Evolutionary conservation across 306 rosid species (phyloP).

Genomic region (Cucumis hystrix): DNA sequence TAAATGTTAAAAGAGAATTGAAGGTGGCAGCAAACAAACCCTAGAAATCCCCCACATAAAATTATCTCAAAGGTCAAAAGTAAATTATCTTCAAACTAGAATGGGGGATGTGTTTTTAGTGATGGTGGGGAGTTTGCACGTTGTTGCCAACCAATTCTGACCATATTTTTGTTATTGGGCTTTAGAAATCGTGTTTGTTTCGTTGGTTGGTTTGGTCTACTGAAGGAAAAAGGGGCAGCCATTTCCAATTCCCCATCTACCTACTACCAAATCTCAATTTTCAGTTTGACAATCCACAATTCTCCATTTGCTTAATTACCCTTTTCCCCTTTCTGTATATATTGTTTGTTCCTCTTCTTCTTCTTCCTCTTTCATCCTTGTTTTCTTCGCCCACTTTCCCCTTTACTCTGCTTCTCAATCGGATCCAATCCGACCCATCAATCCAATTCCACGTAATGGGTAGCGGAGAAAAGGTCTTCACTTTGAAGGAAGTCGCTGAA

Average conservation of each 20-base stretch:
- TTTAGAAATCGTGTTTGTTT: neutral
- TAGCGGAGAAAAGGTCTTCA: conserved; percentile 26
- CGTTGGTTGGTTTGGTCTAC: neutral
- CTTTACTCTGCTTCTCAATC: neutral
- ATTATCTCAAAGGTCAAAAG: too few relatives aligned
- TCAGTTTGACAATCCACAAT: neutral
- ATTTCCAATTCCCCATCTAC: neutral
- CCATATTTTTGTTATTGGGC: neutral
- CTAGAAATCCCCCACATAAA: too few relatives aligned
- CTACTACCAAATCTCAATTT: neutral
- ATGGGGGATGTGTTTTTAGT: too few relatives aligned
- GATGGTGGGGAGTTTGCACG: neutral
- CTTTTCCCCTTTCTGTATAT: neutral
- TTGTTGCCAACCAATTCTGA: conserved; percentile 5
- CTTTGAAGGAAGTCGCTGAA: conserved; percentile 31
- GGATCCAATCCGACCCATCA: neutral
- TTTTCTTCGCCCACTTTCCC: neutral
- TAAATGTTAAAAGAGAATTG: too few relatives aligned
- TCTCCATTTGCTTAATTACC: neutral
- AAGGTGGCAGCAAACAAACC: too few relatives aligned
- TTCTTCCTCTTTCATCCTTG: neutral
- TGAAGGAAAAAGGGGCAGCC: neutral
- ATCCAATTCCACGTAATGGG: conserved; percentile 15
- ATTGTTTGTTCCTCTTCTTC: neutral
- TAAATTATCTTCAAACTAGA: too few relatives aligned